Base-by-base conservation (phyloP, 805 yeast species). In the Yarrowia sp. region DNA sequence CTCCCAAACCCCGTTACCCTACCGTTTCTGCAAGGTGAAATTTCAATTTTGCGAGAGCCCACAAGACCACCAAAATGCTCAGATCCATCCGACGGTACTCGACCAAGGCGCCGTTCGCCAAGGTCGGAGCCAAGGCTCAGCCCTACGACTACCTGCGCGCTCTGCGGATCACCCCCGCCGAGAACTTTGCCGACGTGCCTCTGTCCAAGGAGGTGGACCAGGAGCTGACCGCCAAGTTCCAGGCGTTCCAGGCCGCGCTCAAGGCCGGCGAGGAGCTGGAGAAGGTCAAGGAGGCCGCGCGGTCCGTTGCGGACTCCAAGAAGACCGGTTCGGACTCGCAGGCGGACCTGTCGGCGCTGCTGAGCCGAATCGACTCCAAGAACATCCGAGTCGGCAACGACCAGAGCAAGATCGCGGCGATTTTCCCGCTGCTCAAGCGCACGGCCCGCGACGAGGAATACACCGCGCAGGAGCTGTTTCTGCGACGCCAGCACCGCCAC, bases 381-480 rank as follows among this genome's bases (percentile, higher is more conserved):
- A 33, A 49, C 42, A 49, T 49, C 13, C 24, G 25, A 7, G 58
- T 64, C 31, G 62, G 59, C 29, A 65, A 63, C 10, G 68, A 63
- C 41, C 51, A 65, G 21, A 61, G 61, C 16, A 55, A 59, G 33
- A 61, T 62, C 14, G 62, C 65, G 10, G 65, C 58, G 29, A 62
- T 63, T 41, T 86, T 79, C 72, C 94, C 96, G 51, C 80, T 81
- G 65, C 78, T 91, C 64, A 80, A 80, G 56, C 84, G 85, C 36
- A 81, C 93, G 0, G 77, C 81, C 8, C 79, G 77, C 39, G 78
- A 79, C 63, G 84, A 83, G 72, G 84, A 92, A 38, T 92, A 89
- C 73, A 81, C 96, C 0, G 74, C 78, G 39, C 90, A 89, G 67
- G 97, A 92, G 73, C 79, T 91, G 53, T 85, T 81, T 65, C 77